Evolutionary conservation across 1,284 basidiomycete genomes (phyloP).

Genomic region (Volvariella volvacea): DNA sequence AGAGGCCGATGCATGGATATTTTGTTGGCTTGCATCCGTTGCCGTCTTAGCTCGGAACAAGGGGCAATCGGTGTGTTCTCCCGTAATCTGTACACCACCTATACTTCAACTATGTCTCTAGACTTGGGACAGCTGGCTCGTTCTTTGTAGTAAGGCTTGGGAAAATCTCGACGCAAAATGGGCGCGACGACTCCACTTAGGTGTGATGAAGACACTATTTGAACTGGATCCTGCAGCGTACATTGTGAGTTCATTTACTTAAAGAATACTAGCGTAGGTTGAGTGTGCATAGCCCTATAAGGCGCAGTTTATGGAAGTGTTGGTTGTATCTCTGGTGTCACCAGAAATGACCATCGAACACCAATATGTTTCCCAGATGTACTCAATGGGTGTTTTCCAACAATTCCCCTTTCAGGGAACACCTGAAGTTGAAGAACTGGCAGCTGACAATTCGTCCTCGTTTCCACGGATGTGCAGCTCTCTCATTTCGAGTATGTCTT

Average conservation of each 20-base stretch:
- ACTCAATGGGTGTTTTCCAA: constrained; percentile 44
- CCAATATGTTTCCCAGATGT: constrained; percentile 46
- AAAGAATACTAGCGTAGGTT: constrained; percentile 1
- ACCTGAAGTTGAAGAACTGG: constrained; percentile 9
- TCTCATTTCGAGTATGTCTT: no score
- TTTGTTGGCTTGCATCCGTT: constrained; percentile 76
- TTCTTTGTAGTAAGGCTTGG: constrained; percentile 54
- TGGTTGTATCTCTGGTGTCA: constrained; percentile 53
- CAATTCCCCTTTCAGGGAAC: constrained; percentile 41
- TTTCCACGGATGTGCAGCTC: no score
- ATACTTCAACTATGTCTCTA: constrained; percentile 18
- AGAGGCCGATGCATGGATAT: constrained; percentile 51
- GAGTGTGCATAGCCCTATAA: constrained; percentile 33
- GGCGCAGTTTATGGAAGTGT: constrained; percentile 48
- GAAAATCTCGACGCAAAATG: constrained; percentile 41
- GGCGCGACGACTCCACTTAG: constrained; percentile 59
- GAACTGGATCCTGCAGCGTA: constrained; percentile 61
- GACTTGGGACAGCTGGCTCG: constrained; percentile 60
- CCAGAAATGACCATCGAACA: constrained; percentile 50
- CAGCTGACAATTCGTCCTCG: background rate
- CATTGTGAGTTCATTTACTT: constrained; percentile 32
- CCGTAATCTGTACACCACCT: no score
- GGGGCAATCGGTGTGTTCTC: no score
- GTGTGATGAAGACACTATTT: constrained; percentile 64
- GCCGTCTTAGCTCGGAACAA: constrained; percentile 48